Evolutionary conservation across 768 basidiomycete genomes (phyloP).

Genomic region (Termitomyces sp.): DNA sequence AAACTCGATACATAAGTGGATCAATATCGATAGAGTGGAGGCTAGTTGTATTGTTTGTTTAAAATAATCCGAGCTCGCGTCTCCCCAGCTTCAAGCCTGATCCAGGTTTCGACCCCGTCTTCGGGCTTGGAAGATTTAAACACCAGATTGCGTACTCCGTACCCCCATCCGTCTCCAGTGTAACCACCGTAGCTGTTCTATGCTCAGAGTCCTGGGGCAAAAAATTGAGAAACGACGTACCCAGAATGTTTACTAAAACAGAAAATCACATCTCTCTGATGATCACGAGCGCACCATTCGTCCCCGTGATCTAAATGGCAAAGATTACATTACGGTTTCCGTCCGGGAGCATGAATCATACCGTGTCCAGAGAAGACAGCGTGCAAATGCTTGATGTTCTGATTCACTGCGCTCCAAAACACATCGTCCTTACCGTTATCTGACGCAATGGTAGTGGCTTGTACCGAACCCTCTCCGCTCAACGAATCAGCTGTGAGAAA

Average conservation of each 20-base stretch:
- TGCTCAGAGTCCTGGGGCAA: not conserved
- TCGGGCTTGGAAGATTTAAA: constrained; percentile 47
- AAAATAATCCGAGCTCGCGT: constrained; percentile 49
- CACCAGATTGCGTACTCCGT: constrained; percentile 58
- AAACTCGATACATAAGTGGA: not conserved
- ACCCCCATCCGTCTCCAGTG: constrained; percentile 45
- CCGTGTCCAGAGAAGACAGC: constrained; percentile 71
- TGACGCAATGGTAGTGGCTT: constrained; percentile 37
- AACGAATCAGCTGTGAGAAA: constrained; percentile 41
- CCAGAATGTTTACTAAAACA: constrained; percentile 80
- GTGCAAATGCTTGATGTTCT: constrained; percentile 57
- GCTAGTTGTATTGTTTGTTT: constrained; percentile 28
- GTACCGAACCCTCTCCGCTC: constrained; percentile 48
- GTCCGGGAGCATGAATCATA: constrained; percentile 16
- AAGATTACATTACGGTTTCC: not conserved
- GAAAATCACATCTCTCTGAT: constrained; percentile 55
- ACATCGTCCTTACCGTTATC: constrained; percentile 42
- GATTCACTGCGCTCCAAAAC: constrained; percentile 59
- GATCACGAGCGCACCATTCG: constrained; percentile 73
- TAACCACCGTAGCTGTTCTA: constrained; percentile 60
- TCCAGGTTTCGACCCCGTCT: constrained; percentile 53
- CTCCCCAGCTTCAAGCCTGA: constrained; percentile 55
- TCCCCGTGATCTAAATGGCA: constrained; percentile 58
- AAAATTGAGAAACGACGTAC: constrained; percentile 23
- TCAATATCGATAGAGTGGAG: not conserved